Conservation (phyloP, 306 rosid species). For the Vicia sativa region DNA sequence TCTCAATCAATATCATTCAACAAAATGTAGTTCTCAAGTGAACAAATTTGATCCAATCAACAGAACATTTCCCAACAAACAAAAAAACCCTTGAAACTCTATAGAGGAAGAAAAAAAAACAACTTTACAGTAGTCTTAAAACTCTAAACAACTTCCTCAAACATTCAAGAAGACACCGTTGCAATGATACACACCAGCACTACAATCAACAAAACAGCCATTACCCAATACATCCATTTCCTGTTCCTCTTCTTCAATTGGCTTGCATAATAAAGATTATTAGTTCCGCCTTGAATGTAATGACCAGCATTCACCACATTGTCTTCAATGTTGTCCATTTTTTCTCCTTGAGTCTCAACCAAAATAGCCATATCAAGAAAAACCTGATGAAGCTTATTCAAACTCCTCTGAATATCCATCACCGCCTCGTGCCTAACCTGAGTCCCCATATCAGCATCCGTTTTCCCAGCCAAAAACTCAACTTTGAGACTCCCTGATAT, state of each 20-base stretch:
- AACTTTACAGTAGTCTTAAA: slow-evolving; percentile 36
- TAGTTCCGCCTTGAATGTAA: slow-evolving; percentile 76
- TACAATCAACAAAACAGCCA: slow-evolving; percentile 65
- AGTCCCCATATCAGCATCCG: slow-evolving; percentile 59
- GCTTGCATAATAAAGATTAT: slow-evolving; percentile 69
- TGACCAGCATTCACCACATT: slow-evolving; percentile 67
- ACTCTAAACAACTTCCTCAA: slow-evolving; percentile 31
- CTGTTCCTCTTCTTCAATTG: slow-evolving; percentile 67
- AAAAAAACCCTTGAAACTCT: slow-evolving; percentile 14
- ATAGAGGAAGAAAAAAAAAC: slow-evolving; percentile 7
- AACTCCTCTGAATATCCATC: slow-evolving; percentile 79
- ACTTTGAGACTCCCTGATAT: slow-evolving; percentile 61
- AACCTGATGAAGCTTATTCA: slow-evolving; percentile 90
- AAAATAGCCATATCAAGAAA: slow-evolving; percentile 94
- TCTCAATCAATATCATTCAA: slow-evolving; percentile 34
- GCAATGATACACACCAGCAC: slow-evolving; percentile 72
- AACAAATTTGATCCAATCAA: slow-evolving; percentile 36
- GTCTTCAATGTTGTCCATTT: slow-evolving; percentile 81
- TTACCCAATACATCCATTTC: slow-evolving; percentile 67
- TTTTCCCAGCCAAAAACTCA: slow-evolving; percentile 66
- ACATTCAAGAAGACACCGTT: slow-evolving; percentile 54
- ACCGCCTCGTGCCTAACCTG: slow-evolving; percentile 75
- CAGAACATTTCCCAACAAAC: slow-evolving; percentile 28
- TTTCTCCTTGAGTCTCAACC: slow-evolving; percentile 82
- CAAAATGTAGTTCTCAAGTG: slow-evolving; percentile 23